A percentile compares a stretch with the other conserved stretches of the same genome.
These are phyloP conservation scores for Scenedesmus sp. DNA, from an alignment of 163 green algal genomes.

Conservation along the genomic window DNA sequence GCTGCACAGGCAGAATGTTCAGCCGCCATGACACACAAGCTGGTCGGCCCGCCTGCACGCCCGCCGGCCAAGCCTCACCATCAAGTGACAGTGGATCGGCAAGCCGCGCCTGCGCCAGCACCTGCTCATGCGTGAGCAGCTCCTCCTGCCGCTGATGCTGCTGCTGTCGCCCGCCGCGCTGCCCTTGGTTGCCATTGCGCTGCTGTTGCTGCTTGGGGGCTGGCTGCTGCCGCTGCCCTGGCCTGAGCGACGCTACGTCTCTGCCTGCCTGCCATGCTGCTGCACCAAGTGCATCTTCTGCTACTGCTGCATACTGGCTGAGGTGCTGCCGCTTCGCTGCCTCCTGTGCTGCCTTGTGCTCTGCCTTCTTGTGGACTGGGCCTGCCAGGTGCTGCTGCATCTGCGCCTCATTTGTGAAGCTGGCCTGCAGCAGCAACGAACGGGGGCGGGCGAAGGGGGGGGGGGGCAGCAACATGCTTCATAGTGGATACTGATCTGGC, in stretches of 20 bases:
- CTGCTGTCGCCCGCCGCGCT: neutral
- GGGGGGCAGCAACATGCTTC: neutral
- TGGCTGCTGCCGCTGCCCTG: neutral
- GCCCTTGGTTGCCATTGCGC: neutral
- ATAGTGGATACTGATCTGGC: too few relatives aligned
- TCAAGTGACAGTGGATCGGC: conserved; percentile 35
- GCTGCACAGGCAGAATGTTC: too few relatives aligned
- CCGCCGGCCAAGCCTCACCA: neutral
- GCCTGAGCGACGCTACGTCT: neutral
- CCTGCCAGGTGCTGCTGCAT: conserved; percentile 60
- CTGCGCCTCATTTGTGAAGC: conserved; percentile 50
- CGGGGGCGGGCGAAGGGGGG: neutral
- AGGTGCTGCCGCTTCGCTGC: conserved; percentile 39
- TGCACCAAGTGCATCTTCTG: conserved; percentile 28
- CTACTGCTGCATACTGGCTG: conserved; percentile 27
- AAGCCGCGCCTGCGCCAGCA: neutral
- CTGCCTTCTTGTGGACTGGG: conserved; percentile 59
- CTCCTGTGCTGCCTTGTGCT: conserved; percentile 16
- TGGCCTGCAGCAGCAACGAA: neutral
- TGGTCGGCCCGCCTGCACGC: too few relatives aligned
- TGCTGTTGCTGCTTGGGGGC: conserved; percentile 12
- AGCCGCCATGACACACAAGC: too few relatives aligned
- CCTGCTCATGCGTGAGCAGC: conserved; percentile 35
- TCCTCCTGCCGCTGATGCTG: conserved; percentile 12
- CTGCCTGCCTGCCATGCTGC: conserved; percentile 44